Conservation (phyloP, 1,284 basidiomycete species). For the Trichosporon inkin region DNA sequence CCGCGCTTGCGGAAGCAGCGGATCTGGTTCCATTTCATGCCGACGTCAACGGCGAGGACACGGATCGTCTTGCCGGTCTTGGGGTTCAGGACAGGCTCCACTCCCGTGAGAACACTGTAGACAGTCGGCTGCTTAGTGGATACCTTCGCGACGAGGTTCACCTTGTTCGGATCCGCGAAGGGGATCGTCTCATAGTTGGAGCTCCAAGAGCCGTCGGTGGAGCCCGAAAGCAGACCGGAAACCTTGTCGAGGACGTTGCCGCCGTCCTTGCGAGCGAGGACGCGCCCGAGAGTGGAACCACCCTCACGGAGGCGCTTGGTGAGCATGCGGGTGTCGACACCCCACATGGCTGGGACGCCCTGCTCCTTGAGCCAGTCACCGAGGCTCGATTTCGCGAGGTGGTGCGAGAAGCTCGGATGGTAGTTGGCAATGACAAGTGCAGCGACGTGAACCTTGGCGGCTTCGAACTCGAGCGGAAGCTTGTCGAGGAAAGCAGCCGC, state of each 20-base stretch:
- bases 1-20: slow-evolving; percentile 92
- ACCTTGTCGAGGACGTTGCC: slow-evolving; percentile 49
- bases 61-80: slow-evolving; percentile 71
- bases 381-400: slow-evolving; percentile 82
- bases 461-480: slow-evolving; percentile 84
- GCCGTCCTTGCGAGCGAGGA: slow-evolving; percentile 61
- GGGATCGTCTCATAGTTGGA: slow-evolving; percentile 75
- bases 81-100: slow-evolving; percentile 65
- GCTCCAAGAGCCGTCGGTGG: slow-evolving; percentile 60
- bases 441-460: slow-evolving; percentile 86
- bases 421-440: slow-evolving; percentile 92
- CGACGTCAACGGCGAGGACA: slow-evolving; percentile 89
- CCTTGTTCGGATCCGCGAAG: slow-evolving; percentile 82
- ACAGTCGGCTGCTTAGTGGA: slow-evolving; percentile 67
- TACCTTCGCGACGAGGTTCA: slow-evolving; percentile 87
- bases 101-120: slow-evolving; percentile 58
- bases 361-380: slow-evolving; percentile 94
- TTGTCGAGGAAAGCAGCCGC: slow-evolving; percentile 54
- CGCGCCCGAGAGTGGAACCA: slow-evolving; percentile 82
- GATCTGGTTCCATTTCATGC: slow-evolving; percentile 99
- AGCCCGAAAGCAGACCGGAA: slow-evolving; percentile 35
- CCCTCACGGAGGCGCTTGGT: slow-evolving; percentile 95
- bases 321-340: slow-evolving; percentile 92
- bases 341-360: slow-evolving; percentile 89
- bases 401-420: slow-evolving; percentile 92